Evolutionary conservation across 495 filamentous ascomycete genomes (phyloP).

Genomic region (Talaromyces nanjingensis): DNA sequence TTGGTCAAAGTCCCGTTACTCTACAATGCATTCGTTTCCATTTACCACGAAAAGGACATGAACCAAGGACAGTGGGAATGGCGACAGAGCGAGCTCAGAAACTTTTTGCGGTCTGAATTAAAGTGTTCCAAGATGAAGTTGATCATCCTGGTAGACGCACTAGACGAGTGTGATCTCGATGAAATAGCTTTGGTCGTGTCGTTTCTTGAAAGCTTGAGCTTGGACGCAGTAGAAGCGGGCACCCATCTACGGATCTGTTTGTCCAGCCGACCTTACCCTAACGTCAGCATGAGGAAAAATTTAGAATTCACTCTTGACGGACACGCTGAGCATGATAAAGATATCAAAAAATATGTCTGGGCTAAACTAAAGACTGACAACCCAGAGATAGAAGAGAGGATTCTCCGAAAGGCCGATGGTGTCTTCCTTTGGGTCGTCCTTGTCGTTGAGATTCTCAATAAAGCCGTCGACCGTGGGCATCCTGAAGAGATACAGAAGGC

Average conservation of each 20-base stretch:
- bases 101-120: conserved; percentile 9
- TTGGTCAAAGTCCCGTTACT: conserved; percentile 19
- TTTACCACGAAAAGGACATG: not conserved
- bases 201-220: conserved; percentile 9
- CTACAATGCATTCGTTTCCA: not conserved
- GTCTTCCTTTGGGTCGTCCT: conserved; percentile 22
- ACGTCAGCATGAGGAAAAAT: conserved; percentile 12
- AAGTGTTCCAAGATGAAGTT: conserved; percentile 3
- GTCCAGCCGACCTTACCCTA: conserved; percentile 22
- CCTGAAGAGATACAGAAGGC: too few species aligned
- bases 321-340: conserved; percentile 12
- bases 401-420: conserved; percentile 13
- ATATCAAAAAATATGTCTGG: conserved; percentile 15
- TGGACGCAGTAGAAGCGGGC: not conserved
- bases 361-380: conserved; percentile 2
- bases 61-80: not conserved
- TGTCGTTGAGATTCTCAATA: conserved; percentile 14
- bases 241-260: conserved; percentile 14
- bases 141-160: conserved; percentile 29
- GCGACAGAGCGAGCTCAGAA: not conserved
- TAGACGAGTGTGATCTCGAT: conserved; percentile 28
- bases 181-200: conserved; percentile 8
- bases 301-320: conserved; percentile 13
- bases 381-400: not conserved
- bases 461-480: not conserved